Conservation (phyloP, 163 green algal genomes). For the Scenedesmus sp. region DNA sequence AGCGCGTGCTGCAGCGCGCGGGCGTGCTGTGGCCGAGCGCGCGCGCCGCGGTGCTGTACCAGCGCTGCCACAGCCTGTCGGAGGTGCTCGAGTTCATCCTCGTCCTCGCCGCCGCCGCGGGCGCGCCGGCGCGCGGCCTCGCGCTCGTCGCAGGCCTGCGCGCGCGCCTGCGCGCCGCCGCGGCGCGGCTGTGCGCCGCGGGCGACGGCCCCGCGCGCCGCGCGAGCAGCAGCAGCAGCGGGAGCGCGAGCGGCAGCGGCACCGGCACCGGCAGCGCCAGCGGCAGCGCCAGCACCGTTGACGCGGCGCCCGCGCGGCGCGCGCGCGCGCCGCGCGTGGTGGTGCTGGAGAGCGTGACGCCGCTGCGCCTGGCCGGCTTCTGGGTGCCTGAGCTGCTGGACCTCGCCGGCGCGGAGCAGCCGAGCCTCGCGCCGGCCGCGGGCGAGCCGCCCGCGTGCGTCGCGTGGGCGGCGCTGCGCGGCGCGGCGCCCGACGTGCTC, state of each 20-base stretch:
- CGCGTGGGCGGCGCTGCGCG: constrained; percentile 67
- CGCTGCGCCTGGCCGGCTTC: constrained; percentile 57
- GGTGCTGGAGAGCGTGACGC: constrained; percentile 18
- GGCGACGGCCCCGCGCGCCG: constrained; percentile 14
- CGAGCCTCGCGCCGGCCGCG: constrained; percentile 23
- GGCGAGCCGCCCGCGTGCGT: constrained; percentile 52
- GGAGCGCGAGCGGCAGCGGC: constrained; percentile 19
- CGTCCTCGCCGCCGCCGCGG: constrained; percentile 77
- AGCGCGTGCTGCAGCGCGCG: constrained; percentile 44
- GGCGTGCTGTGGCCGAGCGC: constrained; percentile 26
- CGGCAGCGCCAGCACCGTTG: background rate
- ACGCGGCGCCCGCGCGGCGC: too few species aligned
- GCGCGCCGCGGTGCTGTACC: constrained; percentile 49
- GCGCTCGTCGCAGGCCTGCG: constrained; percentile 76
- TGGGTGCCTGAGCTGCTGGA: constrained; percentile 91
- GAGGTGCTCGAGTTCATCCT: constrained; percentile 65
- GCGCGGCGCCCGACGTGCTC: constrained; percentile 45
- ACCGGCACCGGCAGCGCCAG: background rate
- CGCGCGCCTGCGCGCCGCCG: constrained; percentile 59
- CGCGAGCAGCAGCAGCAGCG: constrained; percentile 57
- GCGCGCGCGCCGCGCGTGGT: background rate
- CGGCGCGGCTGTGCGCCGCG: background rate
- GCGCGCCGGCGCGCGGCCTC: constrained; percentile 61
- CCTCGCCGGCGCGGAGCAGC: constrained; percentile 71
- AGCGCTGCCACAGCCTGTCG: constrained; percentile 51